phyloP scores from a whole-genome alignment of 2,329 filamentous ascomycete species.

The Calonectria hongkongensis region DNA sequence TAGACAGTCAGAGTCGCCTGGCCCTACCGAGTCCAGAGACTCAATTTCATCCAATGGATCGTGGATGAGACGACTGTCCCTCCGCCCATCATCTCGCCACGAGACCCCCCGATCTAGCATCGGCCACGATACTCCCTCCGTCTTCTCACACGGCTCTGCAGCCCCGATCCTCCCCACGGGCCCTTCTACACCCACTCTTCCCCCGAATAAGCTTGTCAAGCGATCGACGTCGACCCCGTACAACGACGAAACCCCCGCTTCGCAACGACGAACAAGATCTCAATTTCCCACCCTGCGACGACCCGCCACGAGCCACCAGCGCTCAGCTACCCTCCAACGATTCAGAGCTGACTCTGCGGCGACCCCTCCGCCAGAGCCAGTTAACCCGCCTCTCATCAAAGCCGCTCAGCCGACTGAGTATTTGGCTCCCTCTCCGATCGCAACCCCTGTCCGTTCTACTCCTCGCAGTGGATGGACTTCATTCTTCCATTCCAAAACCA shows the following conservation, averaged over 20 bases:
- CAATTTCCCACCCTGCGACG: conserved; percentile 80
- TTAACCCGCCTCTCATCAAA: conserved; percentile 61
- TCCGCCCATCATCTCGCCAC: conserved; percentile 78
- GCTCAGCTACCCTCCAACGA: conserved; percentile 81
- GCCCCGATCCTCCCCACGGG: conserved; percentile 74
- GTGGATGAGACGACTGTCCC: conserved; percentile 83
- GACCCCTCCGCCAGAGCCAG: conserved; percentile 49
- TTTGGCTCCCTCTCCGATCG: conserved; percentile 53
- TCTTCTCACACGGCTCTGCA: conserved; percentile 80
- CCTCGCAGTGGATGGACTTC: conserved; percentile 68
- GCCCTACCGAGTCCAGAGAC: conserved; percentile 69
- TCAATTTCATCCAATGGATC: conserved; percentile 78
- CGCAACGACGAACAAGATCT: conserved; percentile 72
- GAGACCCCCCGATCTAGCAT: conserved; percentile 79
- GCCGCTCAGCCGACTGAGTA: conserved; percentile 56
- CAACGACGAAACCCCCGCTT: conserved; percentile 63
- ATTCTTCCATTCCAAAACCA: conserved; percentile 71
- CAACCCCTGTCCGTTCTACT: conserved; percentile 46
- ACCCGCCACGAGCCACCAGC: conserved; percentile 87
- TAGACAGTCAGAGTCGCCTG: conserved; percentile 61
- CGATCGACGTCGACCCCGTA: conserved; percentile 76
- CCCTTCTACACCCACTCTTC: conserved; percentile 65
- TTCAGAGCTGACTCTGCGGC: conserved; percentile 59
- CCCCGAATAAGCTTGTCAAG: conserved; percentile 87
- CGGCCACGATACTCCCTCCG: conserved; percentile 78